Evolutionary conservation across 768 basidiomycete species (phyloP).

Genomic region (Macrolepiota albuminosa): DNA sequence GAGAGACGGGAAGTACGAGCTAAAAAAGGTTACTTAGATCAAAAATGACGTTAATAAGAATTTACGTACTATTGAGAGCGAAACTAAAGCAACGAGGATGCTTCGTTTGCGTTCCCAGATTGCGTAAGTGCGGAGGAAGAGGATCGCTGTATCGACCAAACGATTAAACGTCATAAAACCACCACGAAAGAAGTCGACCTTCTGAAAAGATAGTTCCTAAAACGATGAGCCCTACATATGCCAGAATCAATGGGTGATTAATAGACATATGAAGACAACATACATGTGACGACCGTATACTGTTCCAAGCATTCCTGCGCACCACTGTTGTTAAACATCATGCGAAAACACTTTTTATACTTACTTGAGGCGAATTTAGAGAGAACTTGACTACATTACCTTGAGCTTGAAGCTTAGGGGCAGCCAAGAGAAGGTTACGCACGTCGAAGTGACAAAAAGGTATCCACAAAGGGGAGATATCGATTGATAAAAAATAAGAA

Average conservation of each 20-base stretch:
- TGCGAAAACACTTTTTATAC: not conserved
- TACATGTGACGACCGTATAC: slow-evolving; percentile 29
- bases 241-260: not conserved
- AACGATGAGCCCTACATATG: slow-evolving; percentile 25
- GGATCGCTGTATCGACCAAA: slow-evolving; percentile 23
- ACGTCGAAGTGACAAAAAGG: slow-evolving; percentile 29
- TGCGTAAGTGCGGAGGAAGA: slow-evolving; percentile 40
- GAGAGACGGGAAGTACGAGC: slow-evolving; percentile 27
- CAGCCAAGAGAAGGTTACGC: slow-evolving; percentile 4
- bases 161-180: not conserved
- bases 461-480: slow-evolving; percentile 36
- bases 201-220: slow-evolving; percentile 33
- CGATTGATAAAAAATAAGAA: slow-evolving; percentile 34
- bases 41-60: not conserved
- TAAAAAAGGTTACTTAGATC: slow-evolving; percentile 7
- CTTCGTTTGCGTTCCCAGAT: slow-evolving; percentile 35
- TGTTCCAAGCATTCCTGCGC: slow-evolving; percentile 20
- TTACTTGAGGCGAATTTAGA: slow-evolving; percentile 6
- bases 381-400: slow-evolving; percentile 8
- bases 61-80: slow-evolving; percentile 20
- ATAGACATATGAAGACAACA: not conserved
- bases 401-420: not conserved
- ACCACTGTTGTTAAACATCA: not conserved
- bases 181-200: slow-evolving; percentile 16
- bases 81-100: slow-evolving; percentile 26